Evolutionary conservation across 169 alveolate genomes (phyloP).

Genomic region (Perkinsus chesapeaki): DNA sequence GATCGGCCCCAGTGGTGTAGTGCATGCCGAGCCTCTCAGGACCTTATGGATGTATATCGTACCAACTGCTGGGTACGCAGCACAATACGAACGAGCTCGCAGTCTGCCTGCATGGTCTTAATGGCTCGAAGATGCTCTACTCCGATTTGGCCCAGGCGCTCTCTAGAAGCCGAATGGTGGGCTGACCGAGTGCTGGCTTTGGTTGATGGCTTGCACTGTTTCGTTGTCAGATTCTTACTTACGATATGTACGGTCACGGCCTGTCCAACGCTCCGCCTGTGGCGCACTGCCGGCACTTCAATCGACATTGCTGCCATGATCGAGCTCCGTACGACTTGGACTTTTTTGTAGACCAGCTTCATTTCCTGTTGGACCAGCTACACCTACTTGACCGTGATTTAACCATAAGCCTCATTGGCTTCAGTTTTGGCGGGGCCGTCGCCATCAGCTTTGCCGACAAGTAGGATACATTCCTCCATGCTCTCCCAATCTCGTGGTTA

Average conservation of each 20-base stretch:
- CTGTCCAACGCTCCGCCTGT: neutral
- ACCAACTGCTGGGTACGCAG: neutral
- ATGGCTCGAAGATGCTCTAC: neutral
- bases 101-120: neutral
- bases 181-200: neutral
- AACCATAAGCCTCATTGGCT: neutral
- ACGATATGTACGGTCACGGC: neutral
- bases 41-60: neutral
- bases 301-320: neutral
- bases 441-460: neutral
- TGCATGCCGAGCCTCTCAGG: too few relatives aligned
- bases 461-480: neutral
- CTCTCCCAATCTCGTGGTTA: neutral
- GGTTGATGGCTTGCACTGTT: neutral
- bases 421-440: neutral
- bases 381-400: neutral
- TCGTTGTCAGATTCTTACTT: neutral
- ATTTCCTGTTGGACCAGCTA: neutral
- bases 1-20: too few relatives aligned
- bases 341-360: neutral
- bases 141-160: neutral
- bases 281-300: neutral
- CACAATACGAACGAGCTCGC: neutral
- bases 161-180: neutral
- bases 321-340: neutral